Evolutionary conservation across 495 filamentous ascomycete genomes (phyloP).

Genomic region (Penicillium bovifimosum): DNA sequence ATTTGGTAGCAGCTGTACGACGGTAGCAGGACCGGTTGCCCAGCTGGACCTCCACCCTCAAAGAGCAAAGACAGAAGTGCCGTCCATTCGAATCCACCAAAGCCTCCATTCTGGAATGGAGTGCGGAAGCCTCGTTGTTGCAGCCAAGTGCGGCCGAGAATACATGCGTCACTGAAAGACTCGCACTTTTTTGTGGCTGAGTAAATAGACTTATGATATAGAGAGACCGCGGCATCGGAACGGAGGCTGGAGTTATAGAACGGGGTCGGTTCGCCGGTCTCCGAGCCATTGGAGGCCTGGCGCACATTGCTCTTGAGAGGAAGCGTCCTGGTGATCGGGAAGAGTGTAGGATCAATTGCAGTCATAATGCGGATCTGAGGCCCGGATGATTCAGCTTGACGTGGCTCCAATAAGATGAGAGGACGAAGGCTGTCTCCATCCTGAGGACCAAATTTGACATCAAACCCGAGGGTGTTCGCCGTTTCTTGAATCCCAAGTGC

Average conservation of each 20-base stretch:
- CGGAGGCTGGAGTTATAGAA: constrained; percentile 85
- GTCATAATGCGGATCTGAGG: constrained; percentile 60
- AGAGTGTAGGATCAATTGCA: constrained; percentile 58
- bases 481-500: constrained; percentile 60
- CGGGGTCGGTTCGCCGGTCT: constrained; percentile 53
- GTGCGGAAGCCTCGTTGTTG: constrained; percentile 77
- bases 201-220: constrained; percentile 70
- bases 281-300: constrained; percentile 26
- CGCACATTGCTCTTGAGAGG: constrained; percentile 69
- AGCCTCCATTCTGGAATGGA: constrained; percentile 67
- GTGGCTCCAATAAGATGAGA: constrained; percentile 53
- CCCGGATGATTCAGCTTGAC: constrained; percentile 1
- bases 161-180: constrained; percentile 73
- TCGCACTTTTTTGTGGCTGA: constrained; percentile 57
- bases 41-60: constrained; percentile 64
- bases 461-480: constrained; percentile 41
- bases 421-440: constrained; percentile 78
- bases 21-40: constrained; percentile 62
- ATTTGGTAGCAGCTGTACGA: constrained; percentile 89
- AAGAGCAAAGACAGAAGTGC: constrained; percentile 72
- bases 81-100: constrained; percentile 91
- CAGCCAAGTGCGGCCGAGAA: constrained; percentile 83
- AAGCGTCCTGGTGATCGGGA: constrained; percentile 60
- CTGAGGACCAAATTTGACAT: constrained; percentile 58
- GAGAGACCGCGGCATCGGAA: constrained; percentile 65